Conservation (phyloP, 306 rosid genomes). For the Vigna reflexopilosa region DNA sequence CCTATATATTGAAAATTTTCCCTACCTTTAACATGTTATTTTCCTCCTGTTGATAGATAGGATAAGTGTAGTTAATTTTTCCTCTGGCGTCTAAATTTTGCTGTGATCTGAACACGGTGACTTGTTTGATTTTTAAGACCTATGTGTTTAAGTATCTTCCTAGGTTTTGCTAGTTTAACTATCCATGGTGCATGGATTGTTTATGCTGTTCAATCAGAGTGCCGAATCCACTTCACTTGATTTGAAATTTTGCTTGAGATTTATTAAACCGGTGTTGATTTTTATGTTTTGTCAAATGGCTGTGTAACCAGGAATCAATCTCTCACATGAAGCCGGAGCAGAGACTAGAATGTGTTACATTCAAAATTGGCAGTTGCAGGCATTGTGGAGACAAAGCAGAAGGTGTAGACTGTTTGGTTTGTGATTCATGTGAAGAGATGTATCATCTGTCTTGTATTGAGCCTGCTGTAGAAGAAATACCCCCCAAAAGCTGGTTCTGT, state of each 20-base stretch:
- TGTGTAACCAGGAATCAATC: slow-evolving; percentile 57
- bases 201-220: slow-evolving; percentile 34
- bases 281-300: slow-evolving; percentile 55
- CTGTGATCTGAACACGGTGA: not conserved
- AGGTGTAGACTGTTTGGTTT: slow-evolving; percentile 80
- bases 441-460: slow-evolving; percentile 87
- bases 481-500: slow-evolving; percentile 90
- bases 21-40: not conserved
- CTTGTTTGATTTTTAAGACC: slow-evolving; percentile 3
- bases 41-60: slow-evolving; percentile 14
- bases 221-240: slow-evolving; percentile 39
- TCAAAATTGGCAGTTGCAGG: slow-evolving; percentile 67
- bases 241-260: slow-evolving; percentile 40
- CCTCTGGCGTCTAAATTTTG: slow-evolving; percentile 30
- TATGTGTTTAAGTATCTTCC: slow-evolving; percentile 25
- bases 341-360: slow-evolving; percentile 50
- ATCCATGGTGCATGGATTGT: slow-evolving; percentile 19
- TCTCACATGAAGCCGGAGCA: slow-evolving; percentile 67
- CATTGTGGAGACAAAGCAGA: slow-evolving; percentile 75
- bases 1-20: not conserved
- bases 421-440: slow-evolving; percentile 97
- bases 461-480: slow-evolving; percentile 85
- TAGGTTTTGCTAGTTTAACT: slow-evolving; percentile 17
- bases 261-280: slow-evolving; percentile 33
- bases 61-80: slow-evolving; percentile 1